Evolutionary conservation across 345 rosid species (phyloP), one percentile per base, ranked within the genome.

Genomic region (Brassica cretica): DNA sequence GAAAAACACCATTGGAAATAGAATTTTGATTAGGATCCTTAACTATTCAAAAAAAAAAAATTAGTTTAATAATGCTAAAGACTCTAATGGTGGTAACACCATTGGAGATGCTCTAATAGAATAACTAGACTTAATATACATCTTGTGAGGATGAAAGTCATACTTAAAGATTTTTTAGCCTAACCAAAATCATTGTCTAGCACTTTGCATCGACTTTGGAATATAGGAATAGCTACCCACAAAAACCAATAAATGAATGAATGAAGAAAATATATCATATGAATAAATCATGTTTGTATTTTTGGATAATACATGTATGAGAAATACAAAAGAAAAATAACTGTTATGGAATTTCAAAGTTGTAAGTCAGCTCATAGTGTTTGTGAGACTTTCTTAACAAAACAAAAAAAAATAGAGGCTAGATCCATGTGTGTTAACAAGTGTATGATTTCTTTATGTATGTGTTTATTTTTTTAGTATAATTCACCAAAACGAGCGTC

Each of bases 401-500:
- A 55, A 55, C 7, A 44, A 14, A 49, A 49, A 14, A 49, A 14
- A 12, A 12, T 32, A 18, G 27, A 66, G 70, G 32, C 35, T 24
- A 41, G 56, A 41, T 24, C 55, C 33, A 66, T 66, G 70, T 66
- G n/a, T 8, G n/a, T 15, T 24, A 69, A 49, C 33, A 49, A 16
- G 9, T 15, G 73, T 69, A 15, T 51, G 46, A 53, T 16, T 69
- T 29, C 18, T 8, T 53, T 69, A 69, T 41, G 9, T 29, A 68
- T 49, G 56, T 68, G 2, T 68, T 8, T 19, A 9, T 51, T 25
- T 39, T 7, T 15, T 49, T 49, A 21, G 8, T 24, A 49, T 27
- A 53, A 6, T 5, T 58, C 9, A 24, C 39, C 75, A 8, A 61
- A 63, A 77, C 80, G 80, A 77, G 80, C 75, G 80, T 77, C 71